Evolutionary conservation across 164 flowering plant species (phyloP).

Genomic region (Macadamia integrifolia): DNA sequence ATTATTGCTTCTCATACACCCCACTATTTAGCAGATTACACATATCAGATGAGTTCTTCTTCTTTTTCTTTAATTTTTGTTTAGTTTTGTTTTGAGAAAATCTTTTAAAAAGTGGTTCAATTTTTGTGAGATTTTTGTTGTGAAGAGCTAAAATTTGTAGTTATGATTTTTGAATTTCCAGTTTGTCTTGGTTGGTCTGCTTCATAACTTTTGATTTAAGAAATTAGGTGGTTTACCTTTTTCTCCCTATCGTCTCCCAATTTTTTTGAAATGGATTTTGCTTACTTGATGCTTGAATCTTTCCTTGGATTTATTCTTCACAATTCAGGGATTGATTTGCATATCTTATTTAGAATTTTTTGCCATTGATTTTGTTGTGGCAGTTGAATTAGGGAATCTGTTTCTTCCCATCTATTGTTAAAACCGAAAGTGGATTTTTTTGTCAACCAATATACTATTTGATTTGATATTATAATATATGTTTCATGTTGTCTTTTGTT

Average conservation of each 20-base stretch:
- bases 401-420: not conserved
- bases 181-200: not conserved
- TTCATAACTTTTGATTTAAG: slow-evolving; percentile 4
- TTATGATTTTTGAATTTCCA: not conserved
- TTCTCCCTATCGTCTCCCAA: not conserved
- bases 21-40: slow-evolving; percentile 15
- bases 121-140: no score
- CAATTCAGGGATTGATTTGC: slow-evolving; percentile 31
- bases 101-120: not conserved
- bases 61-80: not conserved
- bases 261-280: not conserved
- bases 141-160: not conserved
- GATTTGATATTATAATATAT: slow-evolving; percentile 7
- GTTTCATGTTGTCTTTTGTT: not conserved
- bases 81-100: not conserved
- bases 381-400: not conserved
- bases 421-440: not conserved
- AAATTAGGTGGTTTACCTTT: slow-evolving; percentile 14
- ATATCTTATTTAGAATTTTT: not conserved
- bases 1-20: slow-evolving; percentile 34
- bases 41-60: not conserved
- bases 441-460: not conserved
- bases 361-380: slow-evolving; percentile 5
- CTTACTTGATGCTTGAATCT: slow-evolving; percentile 21
- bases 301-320: slow-evolving; percentile 22